Conservation (phyloP, 2,329 filamentous ascomycete species). For the Tolypocladium endophyticum region DNA sequence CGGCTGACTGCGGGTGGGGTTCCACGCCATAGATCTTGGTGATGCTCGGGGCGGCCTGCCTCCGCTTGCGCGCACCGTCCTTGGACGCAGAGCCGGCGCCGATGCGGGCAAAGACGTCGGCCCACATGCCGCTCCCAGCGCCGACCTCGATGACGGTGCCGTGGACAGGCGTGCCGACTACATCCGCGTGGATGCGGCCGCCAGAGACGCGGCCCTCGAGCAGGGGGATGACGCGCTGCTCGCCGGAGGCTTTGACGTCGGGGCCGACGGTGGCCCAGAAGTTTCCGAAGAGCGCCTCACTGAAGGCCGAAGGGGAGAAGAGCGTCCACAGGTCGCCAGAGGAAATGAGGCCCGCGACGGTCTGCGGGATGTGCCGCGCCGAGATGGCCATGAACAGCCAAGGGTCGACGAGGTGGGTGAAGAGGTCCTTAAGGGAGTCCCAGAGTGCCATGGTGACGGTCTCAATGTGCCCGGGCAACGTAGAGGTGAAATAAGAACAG, state of each 20-base stretch:
- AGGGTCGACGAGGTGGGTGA: constrained; percentile 30
- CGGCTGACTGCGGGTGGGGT: constrained; percentile 46
- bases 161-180: constrained; percentile 25
- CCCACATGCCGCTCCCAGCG: constrained; percentile 51
- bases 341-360: constrained; percentile 32
- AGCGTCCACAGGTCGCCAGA: constrained; percentile 24
- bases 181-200: constrained; percentile 24
- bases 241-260: constrained; percentile 29
- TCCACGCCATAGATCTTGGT: constrained; percentile 52
- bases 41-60: constrained; percentile 17
- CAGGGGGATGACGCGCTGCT: constrained; percentile 38
- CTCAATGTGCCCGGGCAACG: background rate
- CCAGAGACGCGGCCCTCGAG: constrained; percentile 35
- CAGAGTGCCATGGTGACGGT: constrained; percentile 12
- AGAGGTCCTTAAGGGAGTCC: constrained; percentile 11
- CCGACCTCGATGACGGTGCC: constrained; percentile 53
- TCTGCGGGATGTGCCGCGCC: constrained; percentile 37
- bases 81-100: constrained; percentile 4
- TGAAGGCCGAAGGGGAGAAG: constrained; percentile 29
- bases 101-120: constrained; percentile 35
- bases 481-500: background rate
- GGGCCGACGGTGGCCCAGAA: constrained; percentile 52
- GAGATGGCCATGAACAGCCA: constrained; percentile 43
- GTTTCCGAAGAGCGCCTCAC: constrained; percentile 44
- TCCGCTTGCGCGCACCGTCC: constrained; percentile 6